Conservation (phyloP, 2,329 filamentous ascomycete species). For the Colletotrichum agaves region DNA sequence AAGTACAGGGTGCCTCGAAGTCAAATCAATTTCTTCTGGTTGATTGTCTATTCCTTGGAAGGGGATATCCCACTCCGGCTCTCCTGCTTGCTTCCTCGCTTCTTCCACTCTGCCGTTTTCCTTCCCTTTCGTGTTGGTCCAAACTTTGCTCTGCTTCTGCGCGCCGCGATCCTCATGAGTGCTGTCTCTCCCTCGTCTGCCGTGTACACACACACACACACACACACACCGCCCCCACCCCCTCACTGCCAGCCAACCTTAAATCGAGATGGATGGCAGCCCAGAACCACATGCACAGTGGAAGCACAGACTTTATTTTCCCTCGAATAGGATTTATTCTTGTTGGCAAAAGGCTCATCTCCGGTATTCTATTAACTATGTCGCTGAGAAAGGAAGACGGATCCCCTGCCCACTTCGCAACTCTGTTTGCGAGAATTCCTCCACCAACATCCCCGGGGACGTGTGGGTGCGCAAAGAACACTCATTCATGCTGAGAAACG, state of each 20-base stretch:
- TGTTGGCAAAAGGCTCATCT: too few relatives aligned
- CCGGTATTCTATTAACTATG: too few relatives aligned
- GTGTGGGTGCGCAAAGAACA: too few relatives aligned
- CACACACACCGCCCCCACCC: too few relatives aligned
- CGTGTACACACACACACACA: too few relatives aligned
- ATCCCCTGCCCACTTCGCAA: background rate
- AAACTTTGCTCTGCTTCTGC: background rate
- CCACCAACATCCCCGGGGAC: background rate
- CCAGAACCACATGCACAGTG: background rate
- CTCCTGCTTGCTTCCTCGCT: background rate
- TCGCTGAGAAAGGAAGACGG: too few relatives aligned
- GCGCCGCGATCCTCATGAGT: background rate
- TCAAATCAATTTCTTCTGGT: background rate
- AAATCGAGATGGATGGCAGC: background rate
- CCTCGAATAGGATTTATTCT: too few relatives aligned
- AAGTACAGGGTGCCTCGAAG: background rate
- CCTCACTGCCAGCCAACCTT: background rate
- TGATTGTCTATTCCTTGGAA: background rate
- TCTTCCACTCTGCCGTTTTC: background rate
- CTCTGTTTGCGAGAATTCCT: background rate
- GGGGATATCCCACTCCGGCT: background rate
- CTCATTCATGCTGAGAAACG: background rate
- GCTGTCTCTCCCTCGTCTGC: background rate
- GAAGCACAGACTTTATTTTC: background rate
- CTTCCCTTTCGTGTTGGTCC: background rate